phyloP scores from a whole-genome alignment of 805 yeast species.

The Zygosaccharomyces bisporus region DNA sequence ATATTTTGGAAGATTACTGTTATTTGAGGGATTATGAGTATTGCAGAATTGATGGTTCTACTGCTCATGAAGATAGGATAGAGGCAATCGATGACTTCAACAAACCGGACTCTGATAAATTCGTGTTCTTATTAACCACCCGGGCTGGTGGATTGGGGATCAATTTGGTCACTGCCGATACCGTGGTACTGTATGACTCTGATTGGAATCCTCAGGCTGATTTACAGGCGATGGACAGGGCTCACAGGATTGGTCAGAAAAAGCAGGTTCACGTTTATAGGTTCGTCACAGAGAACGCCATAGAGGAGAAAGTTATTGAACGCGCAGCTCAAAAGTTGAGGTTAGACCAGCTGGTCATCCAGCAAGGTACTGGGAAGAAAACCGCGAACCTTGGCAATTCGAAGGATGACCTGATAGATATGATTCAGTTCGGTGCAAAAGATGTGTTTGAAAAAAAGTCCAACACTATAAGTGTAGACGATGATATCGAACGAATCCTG shows the following conservation, averaged over 20 bases:
- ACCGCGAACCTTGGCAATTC: slow-evolving; percentile 40
- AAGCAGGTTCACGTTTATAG: slow-evolving; percentile 91
- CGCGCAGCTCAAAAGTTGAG: slow-evolving; percentile 93
- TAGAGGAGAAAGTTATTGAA: slow-evolving; percentile 93
- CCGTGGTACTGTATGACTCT: slow-evolving; percentile 82
- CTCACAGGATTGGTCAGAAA: slow-evolving; percentile 95
- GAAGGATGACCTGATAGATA: slow-evolving; percentile 82
- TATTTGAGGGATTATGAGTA: slow-evolving; percentile 76
- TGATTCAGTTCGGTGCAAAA: slow-evolving; percentile 97
- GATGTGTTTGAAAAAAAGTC: slow-evolving; percentile 63
- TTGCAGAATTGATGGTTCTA: slow-evolving; percentile 90
- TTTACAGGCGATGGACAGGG: slow-evolving; percentile 97
- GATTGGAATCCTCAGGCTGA: slow-evolving; percentile 99
- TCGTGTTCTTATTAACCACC: slow-evolving; percentile 81
- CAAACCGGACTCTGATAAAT: slow-evolving; percentile 73
- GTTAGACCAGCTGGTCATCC: slow-evolving; percentile 91
- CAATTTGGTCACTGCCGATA: slow-evolving; percentile 87
- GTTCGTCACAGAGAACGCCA: slow-evolving; percentile 92
- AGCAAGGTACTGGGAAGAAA: slow-evolving; percentile 66
- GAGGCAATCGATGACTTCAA: slow-evolving; percentile 91
- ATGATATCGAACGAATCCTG: slow-evolving; percentile 81
- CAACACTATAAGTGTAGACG: slow-evolving; percentile 37
- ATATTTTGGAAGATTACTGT: slow-evolving; percentile 90
- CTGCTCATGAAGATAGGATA: slow-evolving; percentile 89
- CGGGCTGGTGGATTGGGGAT: slow-evolving; percentile 98